Evolutionary conservation across 2,329 filamentous ascomycete species (phyloP).

Genomic region (Hypoxylon sp.): DNA sequence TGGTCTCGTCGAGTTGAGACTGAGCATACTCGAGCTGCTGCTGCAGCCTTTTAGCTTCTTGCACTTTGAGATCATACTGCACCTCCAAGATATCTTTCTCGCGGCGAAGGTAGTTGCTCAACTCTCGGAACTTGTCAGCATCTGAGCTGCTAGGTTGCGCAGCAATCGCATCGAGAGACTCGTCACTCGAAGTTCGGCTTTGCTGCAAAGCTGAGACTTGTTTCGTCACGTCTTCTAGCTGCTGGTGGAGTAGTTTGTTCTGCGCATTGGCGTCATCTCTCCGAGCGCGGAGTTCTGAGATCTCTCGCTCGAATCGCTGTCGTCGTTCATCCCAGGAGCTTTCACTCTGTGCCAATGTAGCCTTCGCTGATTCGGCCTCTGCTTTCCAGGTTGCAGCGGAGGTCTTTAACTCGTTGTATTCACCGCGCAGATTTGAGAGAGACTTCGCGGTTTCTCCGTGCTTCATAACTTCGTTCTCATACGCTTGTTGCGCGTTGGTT

Average conservation of each 20-base stretch:
- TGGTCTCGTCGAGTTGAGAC: slow-evolving; percentile 87
- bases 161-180: slow-evolving; percentile 66
- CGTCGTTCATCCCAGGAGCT: slow-evolving; percentile 88
- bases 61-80: slow-evolving; percentile 89
- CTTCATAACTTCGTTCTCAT: slow-evolving; percentile 93
- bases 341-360: slow-evolving; percentile 82
- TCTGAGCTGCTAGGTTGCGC: slow-evolving; percentile 68
- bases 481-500: slow-evolving; percentile 91
- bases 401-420: slow-evolving; percentile 85
- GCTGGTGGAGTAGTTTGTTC: slow-evolving; percentile 89
- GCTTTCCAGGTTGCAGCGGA: slow-evolving; percentile 80
- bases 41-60: slow-evolving; percentile 88
- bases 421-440: slow-evolving; percentile 80
- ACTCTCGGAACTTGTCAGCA: slow-evolving; percentile 83
- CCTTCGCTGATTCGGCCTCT: slow-evolving; percentile 87
- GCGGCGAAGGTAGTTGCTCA: slow-evolving; percentile 89
- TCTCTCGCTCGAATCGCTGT: slow-evolving; percentile 84
- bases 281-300: slow-evolving; percentile 80
- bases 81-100: slow-evolving; percentile 99
- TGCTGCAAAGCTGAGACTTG: slow-evolving; percentile 87
- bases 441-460: slow-evolving; percentile 94
- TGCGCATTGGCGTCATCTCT: slow-evolving; percentile 88
- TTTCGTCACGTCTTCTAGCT: slow-evolving; percentile 83
- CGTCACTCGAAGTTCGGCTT: slow-evolving; percentile 69
- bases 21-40: slow-evolving; percentile 91